Evolutionary conservation across 805 yeast genomes (phyloP).

Genomic region (Metschnikowia chrysomelidarum): DNA sequence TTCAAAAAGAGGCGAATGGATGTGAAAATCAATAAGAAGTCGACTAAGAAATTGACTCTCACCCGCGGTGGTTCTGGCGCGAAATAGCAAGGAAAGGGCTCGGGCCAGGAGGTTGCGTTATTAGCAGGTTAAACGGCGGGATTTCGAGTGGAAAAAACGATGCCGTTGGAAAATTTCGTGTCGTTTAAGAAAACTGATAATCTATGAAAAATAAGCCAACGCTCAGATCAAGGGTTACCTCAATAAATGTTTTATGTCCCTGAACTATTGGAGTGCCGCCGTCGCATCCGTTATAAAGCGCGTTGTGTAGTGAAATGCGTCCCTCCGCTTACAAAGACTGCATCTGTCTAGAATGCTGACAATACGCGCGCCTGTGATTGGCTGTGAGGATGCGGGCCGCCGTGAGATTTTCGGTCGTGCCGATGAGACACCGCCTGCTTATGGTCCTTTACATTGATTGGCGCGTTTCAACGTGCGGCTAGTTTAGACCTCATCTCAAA

Average conservation of each 20-base stretch:
- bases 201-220: too few relatives aligned
- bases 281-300: conserved; percentile 2
- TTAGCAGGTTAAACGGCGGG: too few relatives aligned
- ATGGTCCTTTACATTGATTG: conserved; percentile 9
- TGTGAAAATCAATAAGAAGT: too few relatives aligned
- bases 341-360: conserved; percentile 7
- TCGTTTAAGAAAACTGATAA: too few relatives aligned
- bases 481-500: background rate
- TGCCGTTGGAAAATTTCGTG: too few relatives aligned
- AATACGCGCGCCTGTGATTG: conserved; percentile 7
- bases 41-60: too few relatives aligned
- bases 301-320: conserved; percentile 1
- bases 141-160: too few relatives aligned
- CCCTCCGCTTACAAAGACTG: conserved; percentile 5
- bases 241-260: too few relatives aligned
- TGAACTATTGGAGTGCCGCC: too few relatives aligned
- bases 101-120: too few relatives aligned
- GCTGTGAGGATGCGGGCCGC: background rate
- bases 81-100: conserved; percentile 8
- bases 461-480: conserved; percentile 3
- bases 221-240: too few relatives aligned
- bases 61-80: conserved; percentile 3
- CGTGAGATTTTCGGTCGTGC: background rate
- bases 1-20: background rate
- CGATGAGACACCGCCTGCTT: conserved; percentile 6